Evolutionary conservation across 1,284 basidiomycete genomes (phyloP), one percentile per base, ranked within the genome.

Genomic region (Trichosporon asahii): DNA sequence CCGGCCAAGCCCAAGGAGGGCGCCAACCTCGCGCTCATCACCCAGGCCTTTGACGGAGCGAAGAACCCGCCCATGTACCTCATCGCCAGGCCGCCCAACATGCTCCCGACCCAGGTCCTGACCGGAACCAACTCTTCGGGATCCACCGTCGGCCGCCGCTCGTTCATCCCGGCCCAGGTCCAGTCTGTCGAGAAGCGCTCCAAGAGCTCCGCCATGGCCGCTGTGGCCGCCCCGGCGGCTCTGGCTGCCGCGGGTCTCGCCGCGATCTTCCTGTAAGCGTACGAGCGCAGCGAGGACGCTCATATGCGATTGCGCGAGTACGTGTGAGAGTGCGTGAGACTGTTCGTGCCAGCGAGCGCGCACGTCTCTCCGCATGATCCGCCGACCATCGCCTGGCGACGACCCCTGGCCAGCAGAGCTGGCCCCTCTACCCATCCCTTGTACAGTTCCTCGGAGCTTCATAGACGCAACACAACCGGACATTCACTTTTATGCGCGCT

Each of bases 21-120:
- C 63, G 63, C 57, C 27, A 64, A 64, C 35, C 23, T 64, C n/a
- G 63, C 37, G 21, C 44, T 65, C 23, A 55, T 29, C 40, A 35
- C 18, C 3, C 68, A 60, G 57, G 57, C 57, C 14, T 61, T 61
- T n/a, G 57, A 61, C 57, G 57, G 57, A 21, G 57, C 57, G 23
- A 61, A 61, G 57, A 61, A 61, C 57, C 57, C 27, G 29, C 64
- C 79, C 77, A 78, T 82, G 75, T 83, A 81, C 77, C 76, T 83
- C 66, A 70, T 74, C 53, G 79, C 79, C 40, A 76, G 75, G 57
- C 84, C 84, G 23, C 83, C 83, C 67, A 83, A 82, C 80, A 85
- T 85, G 84, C 76, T 84, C 46, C 84, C 84, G 7, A 84, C 84
- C 14, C 76, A 79, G 64, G 60, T 76, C 57, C 74, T 85, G 23